Conservation (phyloP, 257 asterid genomes). For the Rehmannia glutinosa region DNA sequence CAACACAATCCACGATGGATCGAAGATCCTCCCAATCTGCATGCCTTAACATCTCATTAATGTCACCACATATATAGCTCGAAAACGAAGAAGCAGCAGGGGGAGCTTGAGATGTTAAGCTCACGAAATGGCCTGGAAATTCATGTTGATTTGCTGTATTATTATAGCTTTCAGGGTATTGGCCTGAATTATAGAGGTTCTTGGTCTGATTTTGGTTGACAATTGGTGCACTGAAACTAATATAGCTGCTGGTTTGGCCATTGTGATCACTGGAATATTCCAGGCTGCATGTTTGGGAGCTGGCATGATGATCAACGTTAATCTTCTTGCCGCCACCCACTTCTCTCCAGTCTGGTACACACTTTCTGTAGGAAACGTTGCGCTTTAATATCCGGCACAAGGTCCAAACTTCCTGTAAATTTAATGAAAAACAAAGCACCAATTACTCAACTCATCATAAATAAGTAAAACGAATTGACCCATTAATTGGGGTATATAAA, state of each 20-base stretch:
- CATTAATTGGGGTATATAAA: no score
- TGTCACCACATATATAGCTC: conserved; percentile 18
- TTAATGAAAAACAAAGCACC: no score
- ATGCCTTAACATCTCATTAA: conserved; percentile 33
- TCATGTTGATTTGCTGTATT: conserved; percentile 14
- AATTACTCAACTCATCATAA: no score
- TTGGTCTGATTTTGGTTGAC: not conserved
- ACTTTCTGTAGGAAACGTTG: conserved; percentile 40
- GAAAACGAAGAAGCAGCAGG: conserved; percentile 21
- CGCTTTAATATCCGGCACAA: conserved; percentile 80
- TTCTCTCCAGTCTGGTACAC: conserved; percentile 53
- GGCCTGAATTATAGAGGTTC: not conserved
- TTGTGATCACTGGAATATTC: conserved; percentile 33
- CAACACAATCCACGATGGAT: conserved; percentile 27
- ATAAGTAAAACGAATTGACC: no score
- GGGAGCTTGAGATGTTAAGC: conserved; percentile 17
- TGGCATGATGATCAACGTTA: conserved; percentile 16
- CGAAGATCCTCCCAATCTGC: conserved; percentile 60
- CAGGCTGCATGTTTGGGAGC: conserved; percentile 42
- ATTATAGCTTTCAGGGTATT: not conserved
- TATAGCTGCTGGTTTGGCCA: conserved; percentile 17
- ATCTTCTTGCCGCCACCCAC: conserved; percentile 21
- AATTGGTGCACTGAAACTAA: conserved; percentile 27
- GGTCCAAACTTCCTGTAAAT: conserved; percentile 91
- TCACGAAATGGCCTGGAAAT: conserved; percentile 10